A percentile compares a stretch with the other conserved stretches of the same genome.
Conservation (phyloP, 148 eudicot species). For the Chenopodium suecicum region DNA sequence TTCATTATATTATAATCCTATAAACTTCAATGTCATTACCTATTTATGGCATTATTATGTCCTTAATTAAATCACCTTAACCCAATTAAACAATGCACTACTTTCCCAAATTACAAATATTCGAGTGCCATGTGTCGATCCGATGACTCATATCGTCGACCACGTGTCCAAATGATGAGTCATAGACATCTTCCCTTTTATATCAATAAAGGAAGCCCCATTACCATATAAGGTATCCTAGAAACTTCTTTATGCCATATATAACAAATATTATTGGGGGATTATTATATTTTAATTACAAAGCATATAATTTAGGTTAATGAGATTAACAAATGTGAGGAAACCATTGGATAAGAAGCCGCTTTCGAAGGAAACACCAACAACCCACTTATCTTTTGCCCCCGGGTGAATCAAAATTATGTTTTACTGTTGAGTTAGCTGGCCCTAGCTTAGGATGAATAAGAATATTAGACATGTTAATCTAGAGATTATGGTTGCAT, state of each 20-base stretch:
- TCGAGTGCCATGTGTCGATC: neutral
- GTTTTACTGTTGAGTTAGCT: neutral
- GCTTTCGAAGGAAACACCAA: slow-evolving; percentile 36
- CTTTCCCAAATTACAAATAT: slow-evolving; percentile 17
- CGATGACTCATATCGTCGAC: neutral
- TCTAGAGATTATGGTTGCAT: neutral
- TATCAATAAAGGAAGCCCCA: slow-evolving; percentile 25
- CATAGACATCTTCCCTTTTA: slow-evolving; percentile 25
- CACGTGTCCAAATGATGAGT: slow-evolving; percentile 49
- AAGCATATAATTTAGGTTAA: slow-evolving; percentile 22
- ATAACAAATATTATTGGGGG: slow-evolving; percentile 7
- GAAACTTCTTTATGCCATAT: slow-evolving; percentile 41
- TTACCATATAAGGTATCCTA: slow-evolving; percentile 39
- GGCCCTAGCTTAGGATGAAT: slow-evolving; percentile 1
- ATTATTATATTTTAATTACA: neutral
- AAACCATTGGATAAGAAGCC: slow-evolving; percentile 33
- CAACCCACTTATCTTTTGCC: slow-evolving; percentile 23
- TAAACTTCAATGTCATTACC: slow-evolving; percentile 38
- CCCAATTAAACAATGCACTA: slow-evolving; percentile 26
- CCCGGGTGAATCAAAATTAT: slow-evolving; percentile 9
- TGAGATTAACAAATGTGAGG: slow-evolving; percentile 36
- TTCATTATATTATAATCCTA: slow-evolving; percentile 20
- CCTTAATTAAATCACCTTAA: slow-evolving; percentile 24
- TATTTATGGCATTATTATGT: slow-evolving; percentile 36
- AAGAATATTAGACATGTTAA: neutral